Evolutionary conservation across 2,329 filamentous ascomycete species (phyloP), one percentile per base, ranked within the genome.

Genomic region (Berkeleyomyces rouxiae): DNA sequence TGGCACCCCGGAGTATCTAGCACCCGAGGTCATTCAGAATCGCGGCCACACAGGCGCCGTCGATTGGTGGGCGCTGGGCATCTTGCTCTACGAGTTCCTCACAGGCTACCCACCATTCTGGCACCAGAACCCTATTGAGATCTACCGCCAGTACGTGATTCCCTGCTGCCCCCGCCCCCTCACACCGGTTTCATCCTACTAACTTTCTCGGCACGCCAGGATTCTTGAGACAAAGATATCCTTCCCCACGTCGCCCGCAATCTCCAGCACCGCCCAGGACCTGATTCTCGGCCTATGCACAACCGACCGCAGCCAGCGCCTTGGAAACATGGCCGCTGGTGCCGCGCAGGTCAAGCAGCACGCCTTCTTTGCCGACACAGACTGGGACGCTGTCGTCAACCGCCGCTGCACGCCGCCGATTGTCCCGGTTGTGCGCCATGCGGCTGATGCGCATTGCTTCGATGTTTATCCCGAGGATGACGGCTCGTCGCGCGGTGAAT

Each of bases 21-120:
- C 88, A 1, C 88, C 88, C 4, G 88, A 92, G 74, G 88, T 92
- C 49, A 91, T 92, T 67, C 83, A 89, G 67, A 90, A 89, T 71
- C 90, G 88, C 70, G 88, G 86, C 10, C 83, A 86, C 70, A 85
- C 82, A 2, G 84, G 82, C 2, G 87, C 88, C 11, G 88, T 92
- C 43, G 88, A 92, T 75, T 92, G 88, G 88, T 92, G 88, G 88
- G 88, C 88, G 0, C 78, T 93, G 67, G 88, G 88, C 36, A 90
- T 92, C 67, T 74, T 93, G 63, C 84, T 92, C 64, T 92, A 90
- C 72, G 88, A 93, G 70, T 92, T 92, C 70, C 75, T 92, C 58
- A 90, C 88, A 7, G 88, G 88, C 37, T 90, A 91, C 70, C 88
- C 88, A 11, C 88, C 88, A 0, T 93, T 92, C 70, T 93, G 88